These are phyloP conservation scores for Euphorbia pulcherrima DNA, from an alignment of 345 rosid genomes.

Conservation along the genomic window DNA sequence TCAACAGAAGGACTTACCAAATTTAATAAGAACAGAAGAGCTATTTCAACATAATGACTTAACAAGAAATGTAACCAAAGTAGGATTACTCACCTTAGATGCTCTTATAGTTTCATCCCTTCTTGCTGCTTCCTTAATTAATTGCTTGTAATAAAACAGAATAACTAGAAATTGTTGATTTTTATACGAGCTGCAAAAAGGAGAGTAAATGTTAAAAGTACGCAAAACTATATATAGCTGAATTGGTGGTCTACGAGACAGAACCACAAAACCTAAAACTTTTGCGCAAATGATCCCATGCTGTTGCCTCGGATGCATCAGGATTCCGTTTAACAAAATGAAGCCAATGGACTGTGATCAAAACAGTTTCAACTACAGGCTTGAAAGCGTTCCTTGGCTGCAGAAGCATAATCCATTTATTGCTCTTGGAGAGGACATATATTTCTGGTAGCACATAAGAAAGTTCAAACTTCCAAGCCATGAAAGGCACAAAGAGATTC, in stretches of 20 bases:
- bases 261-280: conserved; percentile 9
- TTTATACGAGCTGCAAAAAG: conserved; percentile 6
- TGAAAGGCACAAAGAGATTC: conserved; percentile 1
- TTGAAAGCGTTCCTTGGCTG: conserved; percentile 12
- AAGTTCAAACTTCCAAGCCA: conserved; percentile 23
- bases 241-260: not conserved
- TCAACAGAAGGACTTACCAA: not conserved
- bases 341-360: conserved; percentile 23
- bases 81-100: conserved; percentile 2
- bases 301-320: not conserved
- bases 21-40: not conserved
- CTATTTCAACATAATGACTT: too few species aligned
- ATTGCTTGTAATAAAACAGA: not conserved
- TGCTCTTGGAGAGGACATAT: conserved; percentile 12
- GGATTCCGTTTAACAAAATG: conserved; percentile 16
- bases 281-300: conserved; percentile 10
- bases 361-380: not conserved
- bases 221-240: not conserved
- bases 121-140: conserved; percentile 15
- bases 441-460: conserved; percentile 16
- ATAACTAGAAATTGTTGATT: not conserved
- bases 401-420: conserved; percentile 19
- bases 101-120: conserved; percentile 10
- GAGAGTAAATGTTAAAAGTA: not conserved
- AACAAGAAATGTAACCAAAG: not conserved